Evolutionary conservation across 1,284 basidiomycete species (phyloP), one percentile per base, ranked within the genome.

Genomic region (Earliella scabrosa): DNA sequence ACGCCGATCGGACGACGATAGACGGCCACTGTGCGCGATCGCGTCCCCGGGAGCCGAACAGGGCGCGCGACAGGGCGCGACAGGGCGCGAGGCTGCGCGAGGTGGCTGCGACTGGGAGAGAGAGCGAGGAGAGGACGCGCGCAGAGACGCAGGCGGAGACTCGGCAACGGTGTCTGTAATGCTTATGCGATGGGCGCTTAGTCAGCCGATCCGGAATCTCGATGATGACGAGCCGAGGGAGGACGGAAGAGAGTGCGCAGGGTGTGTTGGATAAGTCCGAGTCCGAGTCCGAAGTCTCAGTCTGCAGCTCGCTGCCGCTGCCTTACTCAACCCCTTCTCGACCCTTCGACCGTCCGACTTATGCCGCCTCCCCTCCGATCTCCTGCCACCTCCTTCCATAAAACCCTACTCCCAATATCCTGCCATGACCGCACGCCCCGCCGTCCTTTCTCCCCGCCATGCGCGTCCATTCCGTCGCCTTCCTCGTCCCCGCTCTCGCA

Each of bases 401-500:
- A 57, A 65, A 61, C 31, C 52, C 5, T 26, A 20, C 27, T 21
- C 38, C 32, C 14, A 38, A 7, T 21, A n/a, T n/a, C n/a, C n/a
- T 24, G 50, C 57, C 45, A 41, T 29, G 53, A 52, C 52, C 46
- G 50, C 48, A 52, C 52, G 34, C 53, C 54, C 60, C 58, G n/a
- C n/a, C n/a, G n/a, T n/a, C 63, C 56, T 55, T 63, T 50, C 48
- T 54, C 50, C 35, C 58, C 66, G 64, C 59, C 61, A 75, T 76
- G 72, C 69, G 45, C 61, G 71, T 69, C 67, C 64, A 62, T 51
- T 50, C 67, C 52, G 61, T 73, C 53, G 63, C 65, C 49, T 51
- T 75, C 60, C 68, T 73, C 56, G 58, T 72, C 48, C 68, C 73
- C 39, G 61, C 67, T 45, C 65, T 75, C 50, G 65, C 63, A 21